Evolutionary conservation across 148 eudicot species (phyloP).

Genomic region (Amaranthus cruentus): DNA sequence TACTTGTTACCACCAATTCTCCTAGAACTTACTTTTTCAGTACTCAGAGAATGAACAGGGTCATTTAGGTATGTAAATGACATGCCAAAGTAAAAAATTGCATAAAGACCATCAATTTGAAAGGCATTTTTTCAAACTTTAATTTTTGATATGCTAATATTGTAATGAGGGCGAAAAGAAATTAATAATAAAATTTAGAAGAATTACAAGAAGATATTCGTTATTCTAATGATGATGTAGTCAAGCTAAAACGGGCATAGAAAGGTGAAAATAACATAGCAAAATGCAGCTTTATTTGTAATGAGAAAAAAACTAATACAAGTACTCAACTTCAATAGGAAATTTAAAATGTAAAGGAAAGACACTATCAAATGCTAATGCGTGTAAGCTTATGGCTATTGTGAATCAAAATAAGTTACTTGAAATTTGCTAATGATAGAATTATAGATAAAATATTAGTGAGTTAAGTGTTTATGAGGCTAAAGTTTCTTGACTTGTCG

Average conservation of each 20-base stretch:
- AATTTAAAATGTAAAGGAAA: too few species aligned
- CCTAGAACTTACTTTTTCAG: constrained; percentile 49
- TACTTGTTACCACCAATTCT: not conserved
- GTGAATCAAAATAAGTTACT: too few species aligned
- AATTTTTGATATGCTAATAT: constrained; percentile 55
- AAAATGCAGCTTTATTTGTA: too few species aligned
- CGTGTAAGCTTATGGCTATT: too few species aligned
- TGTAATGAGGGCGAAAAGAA: constrained; percentile 57
- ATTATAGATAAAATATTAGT: too few species aligned
- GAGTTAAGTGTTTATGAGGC: too few species aligned
- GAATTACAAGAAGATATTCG: not conserved
- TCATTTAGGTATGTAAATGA: constrained; percentile 73
- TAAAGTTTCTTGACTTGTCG: too few species aligned
- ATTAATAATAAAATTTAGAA: constrained; percentile 11
- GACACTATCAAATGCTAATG: too few species aligned
- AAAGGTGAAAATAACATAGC: not conserved
- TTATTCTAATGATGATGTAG: not conserved
- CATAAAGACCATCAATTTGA: constrained; percentile 35
- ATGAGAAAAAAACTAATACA: too few species aligned
- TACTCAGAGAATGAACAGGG: constrained; percentile 57
- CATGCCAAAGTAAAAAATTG: constrained; percentile 82
- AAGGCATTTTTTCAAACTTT: constrained; percentile 48
- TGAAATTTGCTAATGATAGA: too few species aligned
- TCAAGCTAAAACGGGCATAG: not conserved
- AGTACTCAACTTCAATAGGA: too few species aligned